Base-by-base conservation (phyloP, 163 green algal species). In the Trebouxia gelatinosa region DNA sequence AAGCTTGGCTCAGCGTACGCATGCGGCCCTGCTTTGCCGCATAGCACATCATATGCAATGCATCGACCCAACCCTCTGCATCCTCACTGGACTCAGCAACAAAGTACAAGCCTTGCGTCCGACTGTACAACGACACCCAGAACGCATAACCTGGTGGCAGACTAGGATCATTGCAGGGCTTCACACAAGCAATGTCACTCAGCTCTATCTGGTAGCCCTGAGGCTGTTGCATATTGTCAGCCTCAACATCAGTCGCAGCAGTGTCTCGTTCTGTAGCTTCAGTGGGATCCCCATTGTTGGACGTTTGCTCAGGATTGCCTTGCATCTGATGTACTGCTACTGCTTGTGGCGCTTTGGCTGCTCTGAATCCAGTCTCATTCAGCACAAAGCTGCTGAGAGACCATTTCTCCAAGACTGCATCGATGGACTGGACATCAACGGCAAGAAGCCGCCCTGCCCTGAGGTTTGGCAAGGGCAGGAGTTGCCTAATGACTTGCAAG, bases 51-150 rank as follows among this genome's bases (percentile, higher is more conserved):
- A 90, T 76, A 34, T 70, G 51, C 54, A 95, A 68, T 7, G 85
- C 89, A 78, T 95, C 91, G n/a, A 89, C 83, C 91, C 91, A 96
- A 0, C 85, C 88, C 58, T 95, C 88, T 11, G 89, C 88, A 31
- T 88, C 88, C 40, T 92, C 91, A 13, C 58, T 65, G 3, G 85
- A 82, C 5, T 89, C 82, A 39, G 89, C 85, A 71, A 94, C 84
- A 37, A 94, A 83, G 80, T 89, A 94, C 21, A 90, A 59, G 6
- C 89, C 90, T 43, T 70, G 70, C 5, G 78, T 75, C 34, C 37
- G 64, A 72, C 46, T 80, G 48, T 65, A 38, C 19, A 84, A 61
- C 11, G 70, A 61, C 35, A 92, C 59, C 87, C 89, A 92, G 6
- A 91, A 80, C 2, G 84, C 88, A 67, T 83, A 80, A 0, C 88